A percentile compares a stretch with the other conserved stretches of the same genome.
phyloP scores from a whole-genome alignment of 345 rosid genomes.

The Sisymbrium altissimum region DNA sequence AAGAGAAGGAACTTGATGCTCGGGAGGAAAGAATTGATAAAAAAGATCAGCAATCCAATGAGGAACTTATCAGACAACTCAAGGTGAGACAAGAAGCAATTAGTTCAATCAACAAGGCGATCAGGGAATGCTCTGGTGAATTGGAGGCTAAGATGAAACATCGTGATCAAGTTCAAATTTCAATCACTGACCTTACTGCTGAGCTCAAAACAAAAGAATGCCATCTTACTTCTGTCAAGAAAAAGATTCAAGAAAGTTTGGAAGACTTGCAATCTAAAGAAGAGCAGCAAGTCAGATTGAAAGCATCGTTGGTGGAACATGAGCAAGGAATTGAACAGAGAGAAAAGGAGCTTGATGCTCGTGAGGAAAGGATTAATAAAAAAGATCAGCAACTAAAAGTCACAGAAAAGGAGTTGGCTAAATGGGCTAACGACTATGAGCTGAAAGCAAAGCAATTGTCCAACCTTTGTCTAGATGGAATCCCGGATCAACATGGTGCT shows the following conservation, averaged over 20 bases:
- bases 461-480: slow-evolving; percentile 8
- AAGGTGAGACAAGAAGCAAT: slow-evolving; percentile 21
- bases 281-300: slow-evolving; percentile 5
- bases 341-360: slow-evolving; percentile 27
- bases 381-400: slow-evolving; percentile 19
- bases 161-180: neutral
- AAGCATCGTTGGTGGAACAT: slow-evolving; percentile 25
- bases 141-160: slow-evolving; percentile 7
- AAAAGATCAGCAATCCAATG: neutral
- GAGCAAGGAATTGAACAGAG: slow-evolving; percentile 17
- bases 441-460: slow-evolving; percentile 7
- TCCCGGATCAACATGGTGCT: slow-evolving; percentile 20
- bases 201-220: slow-evolving; percentile 26
- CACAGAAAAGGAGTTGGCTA: slow-evolving; percentile 1
- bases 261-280: slow-evolving; percentile 28
- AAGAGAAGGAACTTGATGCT: neutral
- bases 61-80: slow-evolving; percentile 18
- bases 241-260: slow-evolving; percentile 11
- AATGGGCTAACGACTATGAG: slow-evolving; percentile 22
- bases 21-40: too few relatives aligned
- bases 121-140: slow-evolving; percentile 7
- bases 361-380: slow-evolving; percentile 3
- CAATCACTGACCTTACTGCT: slow-evolving; percentile 10
- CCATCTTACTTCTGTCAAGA: slow-evolving; percentile 14
- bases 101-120: slow-evolving; percentile 6